Base-by-base conservation (phyloP, 768 basidiomycete genomes). In the Boletus rubroflammeus region DNA sequence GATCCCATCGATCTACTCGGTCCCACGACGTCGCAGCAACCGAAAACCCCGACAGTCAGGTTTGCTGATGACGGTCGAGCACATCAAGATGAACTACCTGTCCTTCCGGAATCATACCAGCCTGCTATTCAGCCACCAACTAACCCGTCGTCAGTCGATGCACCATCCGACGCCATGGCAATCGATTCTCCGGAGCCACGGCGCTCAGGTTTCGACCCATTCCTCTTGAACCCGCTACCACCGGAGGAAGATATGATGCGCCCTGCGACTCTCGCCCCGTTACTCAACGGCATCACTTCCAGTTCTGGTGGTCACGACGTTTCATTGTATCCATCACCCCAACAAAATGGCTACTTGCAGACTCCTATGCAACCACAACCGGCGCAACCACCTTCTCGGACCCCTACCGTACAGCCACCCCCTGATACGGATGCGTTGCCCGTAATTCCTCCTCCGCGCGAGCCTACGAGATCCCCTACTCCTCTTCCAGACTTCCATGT, bases 401-500 rank as follows among this genome's bases (percentile, higher is more conserved):
- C 47, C 39, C 62, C 48, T 14, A 14, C 31, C 0, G 15, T 34
- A 14, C 55, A 61, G 14, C 53, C 44, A 41, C 46, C 46, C 11
- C 46, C 55, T 15, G 67, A 59, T 34, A n/a, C 25, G n/a, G 59
- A 62, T 19, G 41, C 25, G 10, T 55, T 71, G 19, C 65, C 68
- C 19, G 52, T 66, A 1, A 34, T 60, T 42, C 57, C 60, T 40
- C 56, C 62, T 49, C 55, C 65, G 13, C 62, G 59, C 28, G 75
- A 82, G 32, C 70, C 84, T 42, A 83, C 83, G 52, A 78, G 82
- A 45, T 73, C 79, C 13, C 87, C 86, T 0, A 83, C 87, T 0
- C 88, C 89, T 1, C 75, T 85, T 3, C 93, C 93, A 2, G 84
- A 88, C 38, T 97, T 99, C 70, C 68, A 81, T 39, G 63, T 96